Evolutionary conservation across 176 grass and related monocot genomes (phyloP).

Genomic region (Juncus effusus): DNA sequence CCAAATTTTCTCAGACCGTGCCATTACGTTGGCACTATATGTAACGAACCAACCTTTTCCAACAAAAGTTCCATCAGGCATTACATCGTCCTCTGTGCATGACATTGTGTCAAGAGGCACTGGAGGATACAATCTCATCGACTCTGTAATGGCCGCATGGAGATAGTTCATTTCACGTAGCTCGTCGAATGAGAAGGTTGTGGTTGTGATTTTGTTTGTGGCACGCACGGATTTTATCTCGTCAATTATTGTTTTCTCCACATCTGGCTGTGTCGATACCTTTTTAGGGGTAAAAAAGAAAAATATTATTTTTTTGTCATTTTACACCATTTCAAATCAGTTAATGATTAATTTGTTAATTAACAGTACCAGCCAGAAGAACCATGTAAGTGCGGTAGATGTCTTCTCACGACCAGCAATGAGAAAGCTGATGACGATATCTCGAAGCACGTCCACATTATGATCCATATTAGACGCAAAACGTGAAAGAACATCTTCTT

Average conservation of each 20-base stretch:
- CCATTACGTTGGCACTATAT: constrained; percentile 32
- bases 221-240: constrained; percentile 22
- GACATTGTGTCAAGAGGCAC: constrained; percentile 41
- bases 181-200: constrained; percentile 26
- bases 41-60: constrained; percentile 30
- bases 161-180: constrained; percentile 41
- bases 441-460: constrained; percentile 27
- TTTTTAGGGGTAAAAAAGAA: background rate
- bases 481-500: constrained; percentile 34
- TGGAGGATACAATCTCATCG: constrained; percentile 38
- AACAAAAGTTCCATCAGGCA: constrained; percentile 49
- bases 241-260: constrained; percentile 16
- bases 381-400: constrained; percentile 49
- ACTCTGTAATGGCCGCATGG: constrained; percentile 39
- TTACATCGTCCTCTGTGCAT: constrained; percentile 39
- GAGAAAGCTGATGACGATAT: constrained; percentile 40
- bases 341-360: too few relatives aligned
- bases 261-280: constrained; percentile 23
- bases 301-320: constrained; percentile 1
- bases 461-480: constrained; percentile 26
- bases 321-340: background rate
- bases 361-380: constrained; percentile 40
- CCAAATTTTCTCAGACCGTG: constrained; percentile 31
- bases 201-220: background rate
- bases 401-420: constrained; percentile 47